Conservation (phyloP, 768 basidiomycete genomes). For the Naganishia randhawae region DNA sequence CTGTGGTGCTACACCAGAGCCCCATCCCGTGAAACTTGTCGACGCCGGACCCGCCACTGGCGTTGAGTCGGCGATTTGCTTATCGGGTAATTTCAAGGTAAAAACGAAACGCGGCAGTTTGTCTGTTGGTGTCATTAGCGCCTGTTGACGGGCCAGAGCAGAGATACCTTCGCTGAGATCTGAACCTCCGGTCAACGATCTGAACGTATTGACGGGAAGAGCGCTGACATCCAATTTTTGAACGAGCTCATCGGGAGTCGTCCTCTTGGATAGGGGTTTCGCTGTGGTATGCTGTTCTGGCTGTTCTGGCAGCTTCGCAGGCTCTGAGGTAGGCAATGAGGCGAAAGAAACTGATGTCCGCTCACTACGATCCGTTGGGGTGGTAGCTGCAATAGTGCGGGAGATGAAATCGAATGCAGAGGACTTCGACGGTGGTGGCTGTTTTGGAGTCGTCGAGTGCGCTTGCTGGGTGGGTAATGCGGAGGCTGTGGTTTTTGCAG, state of each 20-base stretch:
- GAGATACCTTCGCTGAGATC: constrained; percentile 8
- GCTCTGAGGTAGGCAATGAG: neutral
- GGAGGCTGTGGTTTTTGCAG: neutral
- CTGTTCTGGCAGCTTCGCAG: neutral
- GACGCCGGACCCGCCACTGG: neutral
- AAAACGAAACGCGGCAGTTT: constrained; percentile 20
- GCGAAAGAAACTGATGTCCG: constrained; percentile 9
- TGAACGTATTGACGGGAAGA: constrained; percentile 24
- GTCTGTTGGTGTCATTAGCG: neutral
- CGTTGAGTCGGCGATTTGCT: neutral
- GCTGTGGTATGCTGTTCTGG: neutral
- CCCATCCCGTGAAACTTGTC: constrained; percentile 18
- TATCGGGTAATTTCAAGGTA: neutral
- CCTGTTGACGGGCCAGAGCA: constrained; percentile 24
- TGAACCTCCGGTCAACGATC: constrained; percentile 11
- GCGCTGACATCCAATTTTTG: neutral
- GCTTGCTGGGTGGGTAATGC: neutral
- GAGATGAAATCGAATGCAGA: constrained; percentile 19
- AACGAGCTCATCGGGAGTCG: neutral
- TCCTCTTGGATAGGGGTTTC: neutral
- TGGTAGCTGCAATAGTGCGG: neutral
- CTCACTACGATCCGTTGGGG: neutral
- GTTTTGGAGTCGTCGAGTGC: constrained; percentile 5
- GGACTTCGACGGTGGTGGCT: neutral
- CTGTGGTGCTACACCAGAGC: constrained; percentile 3